Evolutionary conservation across 495 filamentous ascomycete species (phyloP), one percentile per base, ranked within the genome.

Genomic region (Penicillium odoratum): DNA sequence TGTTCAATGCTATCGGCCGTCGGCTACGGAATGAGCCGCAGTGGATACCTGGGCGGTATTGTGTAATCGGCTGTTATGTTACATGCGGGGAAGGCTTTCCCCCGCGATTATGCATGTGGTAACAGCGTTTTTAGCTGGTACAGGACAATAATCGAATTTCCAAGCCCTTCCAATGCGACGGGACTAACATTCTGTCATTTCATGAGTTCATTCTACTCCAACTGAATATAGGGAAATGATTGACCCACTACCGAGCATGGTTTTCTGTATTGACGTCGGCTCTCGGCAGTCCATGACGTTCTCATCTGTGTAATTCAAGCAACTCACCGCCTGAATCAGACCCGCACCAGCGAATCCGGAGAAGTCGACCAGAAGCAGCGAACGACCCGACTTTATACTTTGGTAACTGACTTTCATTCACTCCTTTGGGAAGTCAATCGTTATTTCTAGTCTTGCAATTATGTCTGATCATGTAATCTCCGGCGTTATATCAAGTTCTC

Each of bases 241-340:
- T 28, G 45, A 25, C 29, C 8, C 42, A 21, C 7, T 21, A 21
- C 21, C 21, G 21, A 25, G 31, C 6, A 16, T 45, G 11, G 1
- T 18, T 31, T 8, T 7, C 9, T 38, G 21, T 33, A 36, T 40
- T 10, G 31, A 38, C 30, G 40, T 53, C 51, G 51, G 51, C 51
- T 53, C 51, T 53, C 51, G 51, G 51, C 51, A 53, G 51, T 53
- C 51, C 52, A 55, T 67, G 64, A 65, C 63, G 65, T 63, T 63
- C 64, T 55, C 28, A 48, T 48, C 46, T 16, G 46, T 5, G 28
- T n/a, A 33, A 48, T 44, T 9, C 51, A 31, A 44, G 49, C 34
- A 36, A 13, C 44, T 42, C 51, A 53, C 51, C 51, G 51, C 51
- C 51, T 25, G 30, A 11, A 7, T 28, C 25, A 16, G 51, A 53